Evolutionary conservation across 2,329 filamentous ascomycete genomes (phyloP), one percentile per base, ranked within the genome.

Genomic region (Fusarium equiseti): DNA sequence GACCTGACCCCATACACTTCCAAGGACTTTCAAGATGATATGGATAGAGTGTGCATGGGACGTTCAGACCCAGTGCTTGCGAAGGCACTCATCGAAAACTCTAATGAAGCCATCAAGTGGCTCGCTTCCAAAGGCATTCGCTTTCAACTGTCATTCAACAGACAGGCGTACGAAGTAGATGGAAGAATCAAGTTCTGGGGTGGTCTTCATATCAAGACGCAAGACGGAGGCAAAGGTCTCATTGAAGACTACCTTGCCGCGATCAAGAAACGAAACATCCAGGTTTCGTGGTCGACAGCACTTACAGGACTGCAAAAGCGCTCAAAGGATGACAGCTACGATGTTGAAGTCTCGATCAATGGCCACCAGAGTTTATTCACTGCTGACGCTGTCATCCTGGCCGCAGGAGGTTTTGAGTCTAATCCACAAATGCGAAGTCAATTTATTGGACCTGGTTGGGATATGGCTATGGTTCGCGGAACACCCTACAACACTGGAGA

Each of bases 401-500:
- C 62, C 32, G 62, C 60, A 2, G 62, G 62, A 3, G 62, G 62
- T 3, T 65, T 65, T 2, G 62, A 65, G 77, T 84, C 89, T 8
- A 90, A 87, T 40, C 81, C 88, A 0, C 81, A 83, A 4, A 82
- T 91, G 81, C 83, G 89, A n/a, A 79, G 82, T 6, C 84, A 88
- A 55, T 83, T 81, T 52, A 79, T 85, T 12, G 89, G 89, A 0
- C 65, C 71, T 2, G 65, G 62, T 2, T 73, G 71, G 71, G 71
- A 73, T n/a, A 32, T 73, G 45, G 71, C 71, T 11, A 73, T 70
- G 71, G 68, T 73, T 2, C 68, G 71, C 0, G 71, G 85, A 10
- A 68, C 66, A 6, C 66, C 65, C 7, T 68, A 69, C n/a, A 68
- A 68, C 11, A 69, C 52, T 1, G 65, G 62, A 2, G 62, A 65